Conservation (phyloP, 2,329 filamentous ascomycete species). For the Aspergillus ochraceoroseus region DNA sequence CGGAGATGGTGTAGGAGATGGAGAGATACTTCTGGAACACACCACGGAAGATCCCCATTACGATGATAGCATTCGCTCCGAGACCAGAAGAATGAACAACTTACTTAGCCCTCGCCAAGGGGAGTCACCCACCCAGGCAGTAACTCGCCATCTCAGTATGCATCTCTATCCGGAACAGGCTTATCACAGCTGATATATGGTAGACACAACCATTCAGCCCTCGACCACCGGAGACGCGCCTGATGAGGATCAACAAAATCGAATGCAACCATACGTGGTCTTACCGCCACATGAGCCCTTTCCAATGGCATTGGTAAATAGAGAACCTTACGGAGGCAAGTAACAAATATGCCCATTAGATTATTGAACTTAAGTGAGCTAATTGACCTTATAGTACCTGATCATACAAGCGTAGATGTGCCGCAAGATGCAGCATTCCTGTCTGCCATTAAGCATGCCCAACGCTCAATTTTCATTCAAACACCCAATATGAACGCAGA, state of each 20-base stretch:
- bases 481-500: slow-evolving; percentile 71
- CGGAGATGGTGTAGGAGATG: slow-evolving; percentile 15
- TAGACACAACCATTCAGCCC: slow-evolving; percentile 53
- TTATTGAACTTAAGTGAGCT: not conserved
- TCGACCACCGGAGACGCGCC: slow-evolving; percentile 52
- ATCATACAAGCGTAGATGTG: slow-evolving; percentile 56
- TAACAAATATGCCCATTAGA: not conserved
- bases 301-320: slow-evolving; percentile 67
- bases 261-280: slow-evolving; percentile 64
- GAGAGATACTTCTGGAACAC: slow-evolving; percentile 49
- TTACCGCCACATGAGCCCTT: slow-evolving; percentile 53
- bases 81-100: slow-evolving; percentile 59
- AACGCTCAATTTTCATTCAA: slow-evolving; percentile 66
- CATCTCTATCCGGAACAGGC: not conserved
- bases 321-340: slow-evolving; percentile 58
- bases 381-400: slow-evolving; percentile 44
- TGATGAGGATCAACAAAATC: slow-evolving; percentile 49
- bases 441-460: slow-evolving; percentile 62
- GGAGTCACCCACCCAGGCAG: slow-evolving; percentile 55
- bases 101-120: slow-evolving; percentile 48
- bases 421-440: slow-evolving; percentile 75
- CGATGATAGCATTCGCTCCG: slow-evolving; percentile 56
- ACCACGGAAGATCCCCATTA: slow-evolving; percentile 59
- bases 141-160: slow-evolving; percentile 60
- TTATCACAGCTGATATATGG: not conserved